Base-by-base conservation (phyloP, 768 basidiomycete species). In the Tylopilus plumbeoviolaceoides region DNA sequence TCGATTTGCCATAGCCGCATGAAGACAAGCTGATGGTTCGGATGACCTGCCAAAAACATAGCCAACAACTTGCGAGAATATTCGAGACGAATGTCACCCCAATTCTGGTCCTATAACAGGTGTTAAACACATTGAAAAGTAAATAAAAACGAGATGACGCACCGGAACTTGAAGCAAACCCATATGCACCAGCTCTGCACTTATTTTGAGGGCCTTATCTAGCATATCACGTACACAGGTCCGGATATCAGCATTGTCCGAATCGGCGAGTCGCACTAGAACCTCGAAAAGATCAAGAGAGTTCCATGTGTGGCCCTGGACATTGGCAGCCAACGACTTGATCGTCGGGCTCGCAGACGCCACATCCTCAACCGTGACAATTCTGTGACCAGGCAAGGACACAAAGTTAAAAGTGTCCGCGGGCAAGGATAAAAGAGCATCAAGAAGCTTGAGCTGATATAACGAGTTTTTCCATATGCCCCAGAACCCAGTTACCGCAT, bases 1-100 rank as follows among this genome's bases (percentile, higher is more conserved):
- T 93, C 83, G 40, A 91, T 87, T 63, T 95, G 91, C 89, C 91
- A 95, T 50, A 99, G 84, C 44, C 93, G 82, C 84, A 95, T 93
- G 74, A 98, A 98, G 51, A 98, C 94, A 10, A 99, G 81, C 59
- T 97, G 92, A 62, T 97, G 93, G 60, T 94, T 94, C 8, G 94
- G 93, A 63, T 95, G 90, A 15, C 92, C 91, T 18, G 85, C 86
- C 39, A 98, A 77, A 74, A 98, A 98, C 84, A 92, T 89, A 35
- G 83, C 78, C 46, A 98, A 76, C 14, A 98, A 75, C 59, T 88
- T 87, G 53, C 86, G 82, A 2, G 91, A 84, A 68, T 98, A 91
- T 59, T 92, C 91, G n/a, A 81, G 70, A 20, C 94, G 87, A 44
- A 91, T 85, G 20, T 90, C 83, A 61, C 88, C 91, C 90, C 95